Evolutionary conservation across 306 rosid genomes (phyloP).

Genomic region (Cicer bijugum): DNA sequence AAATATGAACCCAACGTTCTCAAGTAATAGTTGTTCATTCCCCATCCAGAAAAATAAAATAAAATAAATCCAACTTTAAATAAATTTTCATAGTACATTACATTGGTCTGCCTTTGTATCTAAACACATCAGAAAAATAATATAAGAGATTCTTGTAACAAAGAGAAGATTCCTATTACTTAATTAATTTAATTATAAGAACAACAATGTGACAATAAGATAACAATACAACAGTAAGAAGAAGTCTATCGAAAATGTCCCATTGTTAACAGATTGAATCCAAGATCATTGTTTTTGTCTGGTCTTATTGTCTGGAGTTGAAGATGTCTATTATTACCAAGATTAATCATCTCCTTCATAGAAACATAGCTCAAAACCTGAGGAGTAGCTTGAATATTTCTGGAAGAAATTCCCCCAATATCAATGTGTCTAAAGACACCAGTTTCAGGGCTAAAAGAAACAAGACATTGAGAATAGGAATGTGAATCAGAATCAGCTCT

Average conservation of each 20-base stretch:
- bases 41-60: too few relatives aligned
- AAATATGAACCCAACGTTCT: too few relatives aligned
- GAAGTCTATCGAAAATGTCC: background rate
- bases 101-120: too few relatives aligned
- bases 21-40: too few relatives aligned
- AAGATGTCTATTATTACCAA: background rate
- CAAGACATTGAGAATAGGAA: background rate
- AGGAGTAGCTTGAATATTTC: constrained; percentile 39
- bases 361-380: constrained; percentile 45
- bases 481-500: constrained; percentile 35
- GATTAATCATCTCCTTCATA: background rate
- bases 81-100: too few relatives aligned
- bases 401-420: background rate
- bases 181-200: too few relatives aligned
- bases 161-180: too few relatives aligned
- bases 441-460: constrained; percentile 38
- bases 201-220: background rate
- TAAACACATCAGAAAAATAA: background rate
- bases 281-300: background rate
- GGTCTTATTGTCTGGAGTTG: background rate
- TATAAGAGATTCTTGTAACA: background rate
- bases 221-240: background rate
- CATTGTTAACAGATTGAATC: background rate
- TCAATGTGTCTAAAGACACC: constrained; percentile 32
- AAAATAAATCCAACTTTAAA: too few relatives aligned